Percentiles rank a stretch among this genome's conserved stretches.
Evolutionary conservation across 805 yeast genomes (phyloP).

Genomic region (Ogataea ramenticola): DNA sequence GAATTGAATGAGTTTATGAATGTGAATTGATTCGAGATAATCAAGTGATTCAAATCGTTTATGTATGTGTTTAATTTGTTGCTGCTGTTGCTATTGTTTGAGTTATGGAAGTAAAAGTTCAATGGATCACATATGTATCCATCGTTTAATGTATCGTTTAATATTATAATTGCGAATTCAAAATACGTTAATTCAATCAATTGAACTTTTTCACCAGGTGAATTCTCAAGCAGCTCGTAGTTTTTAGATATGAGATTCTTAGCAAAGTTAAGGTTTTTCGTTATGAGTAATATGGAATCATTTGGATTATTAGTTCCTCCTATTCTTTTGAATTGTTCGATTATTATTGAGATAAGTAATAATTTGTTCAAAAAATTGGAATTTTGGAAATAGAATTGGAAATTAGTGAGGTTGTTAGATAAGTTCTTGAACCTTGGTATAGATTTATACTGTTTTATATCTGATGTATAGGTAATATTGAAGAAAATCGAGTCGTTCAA

Average conservation of each 20-base stretch:
- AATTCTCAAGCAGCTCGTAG: background rate
- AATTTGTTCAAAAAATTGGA: background rate
- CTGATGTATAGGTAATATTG: background rate
- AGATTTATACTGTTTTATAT: background rate
- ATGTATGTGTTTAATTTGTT: background rate
- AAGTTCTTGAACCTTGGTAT: background rate
- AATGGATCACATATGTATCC: background rate
- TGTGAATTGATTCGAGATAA: background rate
- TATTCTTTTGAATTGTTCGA: background rate
- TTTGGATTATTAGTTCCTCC: no score
- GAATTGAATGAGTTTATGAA: background rate
- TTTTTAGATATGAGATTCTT: background rate
- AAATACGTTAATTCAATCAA: background rate
- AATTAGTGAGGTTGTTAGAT: background rate
- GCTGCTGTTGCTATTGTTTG: no score
- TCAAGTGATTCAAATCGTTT: background rate
- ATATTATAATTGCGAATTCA: background rate
- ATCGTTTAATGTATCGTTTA: background rate
- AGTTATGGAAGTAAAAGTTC: background rate
- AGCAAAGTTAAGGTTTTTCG: background rate
- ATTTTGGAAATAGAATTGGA: background rate
- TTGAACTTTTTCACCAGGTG: no score
- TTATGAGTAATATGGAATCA: background rate
- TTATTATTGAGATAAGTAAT: background rate
- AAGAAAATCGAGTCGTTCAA: background rate